Percentiles rank a stretch among this genome's conserved stretches.
Evolutionary conservation across 306 rosid species (phyloP).

Genomic region (Alnus rubra): DNA sequence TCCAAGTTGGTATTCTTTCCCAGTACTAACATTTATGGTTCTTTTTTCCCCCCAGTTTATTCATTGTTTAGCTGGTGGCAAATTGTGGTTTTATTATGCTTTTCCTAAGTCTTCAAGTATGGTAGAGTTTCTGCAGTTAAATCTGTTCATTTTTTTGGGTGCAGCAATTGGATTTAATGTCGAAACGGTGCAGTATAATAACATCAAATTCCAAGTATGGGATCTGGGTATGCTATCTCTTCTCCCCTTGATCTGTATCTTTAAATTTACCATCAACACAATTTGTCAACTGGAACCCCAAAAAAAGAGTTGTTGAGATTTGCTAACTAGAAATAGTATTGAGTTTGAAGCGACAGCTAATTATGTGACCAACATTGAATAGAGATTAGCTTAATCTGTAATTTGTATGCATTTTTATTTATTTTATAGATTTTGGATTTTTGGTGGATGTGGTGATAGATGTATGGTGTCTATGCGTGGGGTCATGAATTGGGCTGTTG

Average conservation of each 20-base stretch:
- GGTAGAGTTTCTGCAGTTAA: neutral
- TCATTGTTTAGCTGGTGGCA: constrained; percentile 2
- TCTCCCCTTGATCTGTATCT: constrained; percentile 8
- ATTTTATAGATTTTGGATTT: neutral
- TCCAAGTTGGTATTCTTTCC: constrained; percentile 88
- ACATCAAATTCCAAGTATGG: constrained; percentile 98
- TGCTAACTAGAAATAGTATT: neutral
- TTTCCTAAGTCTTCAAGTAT: constrained; percentile 11
- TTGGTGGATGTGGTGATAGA: neutral
- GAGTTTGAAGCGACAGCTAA: neutral
- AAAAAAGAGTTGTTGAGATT: neutral
- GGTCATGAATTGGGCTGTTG: constrained; percentile 1
- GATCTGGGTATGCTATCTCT: constrained; percentile 75
- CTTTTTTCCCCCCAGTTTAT: neutral
- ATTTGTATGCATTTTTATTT: neutral
- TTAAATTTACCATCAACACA: neutral
- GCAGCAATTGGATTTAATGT: constrained; percentile 99
- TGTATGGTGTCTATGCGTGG: neutral
- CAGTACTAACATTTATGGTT: constrained; percentile 28
- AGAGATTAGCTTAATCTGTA: neutral
- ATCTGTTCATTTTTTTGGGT: constrained; percentile 23
- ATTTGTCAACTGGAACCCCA: neutral
- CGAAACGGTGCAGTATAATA: constrained; percentile 96
- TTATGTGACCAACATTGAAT: neutral
- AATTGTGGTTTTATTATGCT: neutral